Evolutionary conservation across 176 grass and related monocot genomes (phyloP).

Genomic region (Avena insularis): DNA sequence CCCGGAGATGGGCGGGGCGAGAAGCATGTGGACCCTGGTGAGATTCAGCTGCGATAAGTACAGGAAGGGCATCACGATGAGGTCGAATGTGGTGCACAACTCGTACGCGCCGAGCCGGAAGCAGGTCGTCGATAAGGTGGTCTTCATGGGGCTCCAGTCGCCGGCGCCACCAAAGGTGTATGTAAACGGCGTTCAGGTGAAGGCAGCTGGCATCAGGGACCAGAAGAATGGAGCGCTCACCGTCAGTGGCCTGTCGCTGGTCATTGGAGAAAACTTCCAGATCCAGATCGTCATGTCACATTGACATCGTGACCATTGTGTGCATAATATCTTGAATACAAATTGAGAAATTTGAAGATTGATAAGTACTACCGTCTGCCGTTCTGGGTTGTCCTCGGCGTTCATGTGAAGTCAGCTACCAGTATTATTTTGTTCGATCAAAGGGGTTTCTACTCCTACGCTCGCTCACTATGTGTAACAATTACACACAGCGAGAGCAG

Average conservation of each 20-base stretch:
- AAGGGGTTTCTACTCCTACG: too few relatives aligned
- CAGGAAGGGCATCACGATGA: conserved; percentile 29
- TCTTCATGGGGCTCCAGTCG: conserved; percentile 59
- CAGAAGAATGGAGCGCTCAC: conserved; percentile 17
- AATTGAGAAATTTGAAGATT: not conserved
- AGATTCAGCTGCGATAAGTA: conserved; percentile 42
- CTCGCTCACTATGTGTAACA: too few relatives aligned
- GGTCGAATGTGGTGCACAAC: conserved; percentile 61
- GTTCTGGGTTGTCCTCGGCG: too few relatives aligned
- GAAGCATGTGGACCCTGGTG: conserved; percentile 59
- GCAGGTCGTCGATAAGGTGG: conserved; percentile 53
- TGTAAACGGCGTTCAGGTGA: conserved; percentile 46
- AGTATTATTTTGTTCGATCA: too few relatives aligned
- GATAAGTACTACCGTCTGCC: too few relatives aligned
- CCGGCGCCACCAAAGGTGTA: not conserved
- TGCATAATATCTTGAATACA: not conserved
- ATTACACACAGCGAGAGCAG: too few relatives aligned
- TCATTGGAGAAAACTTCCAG: conserved; percentile 61
- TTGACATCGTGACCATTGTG: not conserved
- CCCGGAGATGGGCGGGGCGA: conserved; percentile 59
- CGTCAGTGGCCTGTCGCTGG: conserved; percentile 58
- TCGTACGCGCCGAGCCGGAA: conserved; percentile 39
- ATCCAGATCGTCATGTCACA: conserved; percentile 52
- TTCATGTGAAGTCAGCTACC: too few relatives aligned
- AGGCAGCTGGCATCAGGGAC: conserved; percentile 13